Evolutionary conservation across 495 filamentous ascomycete genomes (phyloP), one percentile per base, ranked within the genome.

Genomic region (Podospora fimiseda): DNA sequence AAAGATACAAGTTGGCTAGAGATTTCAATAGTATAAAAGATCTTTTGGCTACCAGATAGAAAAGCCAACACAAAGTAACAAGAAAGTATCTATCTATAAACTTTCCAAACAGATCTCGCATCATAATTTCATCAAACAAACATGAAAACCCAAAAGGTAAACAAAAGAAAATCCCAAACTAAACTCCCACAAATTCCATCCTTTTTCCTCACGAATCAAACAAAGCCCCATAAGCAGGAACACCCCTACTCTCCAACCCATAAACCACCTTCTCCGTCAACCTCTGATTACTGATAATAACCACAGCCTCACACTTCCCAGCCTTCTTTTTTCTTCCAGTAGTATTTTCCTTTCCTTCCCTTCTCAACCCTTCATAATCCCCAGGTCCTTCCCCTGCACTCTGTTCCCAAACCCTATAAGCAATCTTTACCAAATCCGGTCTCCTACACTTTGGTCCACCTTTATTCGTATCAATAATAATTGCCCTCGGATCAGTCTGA

Each of bases 211-310:
- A 90, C 22, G 87, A 90, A 71, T 91, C 88, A 66, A 88, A 91
- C 56, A 93, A 87, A 5, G 88, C 82, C 23, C 87, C 88, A 69
- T 82, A 91, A 3, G 87, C 84, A 11, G 84, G 80, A 21, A 89
- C 68, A 0, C 86, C 85, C 46, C 82, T 73, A 8, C 71, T 76
- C 62, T 90, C 85, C 59, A 93, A 72, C 18, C 82, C 86, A 69
- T 84, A 88, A 5, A 90, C 85, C 33, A 90, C 76, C 65, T 81
- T 81, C 61, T 74, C 72, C 40, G 87, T 91, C 45, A 89, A 70
- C 52, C 71, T 78, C 52, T 83, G 84, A 68, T 93, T 93, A 51
- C 79, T 83, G 61, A 92, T 88, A 48, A 89, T 76, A 64, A 88
- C 82, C 37, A 88, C 83, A 20, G 85, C 87, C 70, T 90, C 86